Base-by-base conservation (phyloP, 768 basidiomycete genomes). In the Lentinula raphanica region DNA sequence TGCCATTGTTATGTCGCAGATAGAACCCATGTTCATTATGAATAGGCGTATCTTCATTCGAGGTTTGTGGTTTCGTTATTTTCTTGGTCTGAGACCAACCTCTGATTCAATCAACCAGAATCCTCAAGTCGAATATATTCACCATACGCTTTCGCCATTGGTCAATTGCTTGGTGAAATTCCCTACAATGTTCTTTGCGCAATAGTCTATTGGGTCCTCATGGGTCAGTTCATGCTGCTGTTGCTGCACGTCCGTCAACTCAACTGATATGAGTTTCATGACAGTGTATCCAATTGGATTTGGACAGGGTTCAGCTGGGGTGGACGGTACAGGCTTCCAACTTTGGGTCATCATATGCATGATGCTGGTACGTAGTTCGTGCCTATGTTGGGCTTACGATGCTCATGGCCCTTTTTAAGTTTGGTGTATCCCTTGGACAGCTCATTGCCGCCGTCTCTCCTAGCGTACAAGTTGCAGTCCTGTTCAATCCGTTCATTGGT, bases 51-150 rank as follows among this genome's bases (percentile, higher is more conserved):
- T 69, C 28, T 80, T 79, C 63, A 74, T 75, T 51, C 64, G 74
- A 64, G 71, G 66, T 69, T 56, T 6, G 36, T 15, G 2, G 28
- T 15, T 39, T n/a, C n/a, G n/a, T n/a, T n/a, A n/a, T n/a, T n/a
- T n/a, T n/a, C n/a, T n/a, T n/a, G n/a, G n/a, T n/a, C n/a, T n/a
- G n/a, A n/a, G n/a, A n/a, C n/a, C n/a, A n/a, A n/a, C n/a, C n/a
- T n/a, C n/a, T n/a, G n/a, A n/a, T n/a, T n/a, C 17, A 23, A 36
- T 31, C 27, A 31, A 35, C 36, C 65, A 77, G 92, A 94, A 72
- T 79, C 89, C 0, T 89, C 87, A 2, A 90, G 88, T 72, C 83
- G 88, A 59, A 94, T 94, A 66, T 94, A 94, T 71, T 89, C 87
- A 0, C 86, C 90, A 0, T 86, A 85, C 58, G 90, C 92, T 21